These are phyloP conservation scores for Hansenula anomala DNA, from an alignment of 1,139 yeast species.

Conservation along the genomic window DNA sequence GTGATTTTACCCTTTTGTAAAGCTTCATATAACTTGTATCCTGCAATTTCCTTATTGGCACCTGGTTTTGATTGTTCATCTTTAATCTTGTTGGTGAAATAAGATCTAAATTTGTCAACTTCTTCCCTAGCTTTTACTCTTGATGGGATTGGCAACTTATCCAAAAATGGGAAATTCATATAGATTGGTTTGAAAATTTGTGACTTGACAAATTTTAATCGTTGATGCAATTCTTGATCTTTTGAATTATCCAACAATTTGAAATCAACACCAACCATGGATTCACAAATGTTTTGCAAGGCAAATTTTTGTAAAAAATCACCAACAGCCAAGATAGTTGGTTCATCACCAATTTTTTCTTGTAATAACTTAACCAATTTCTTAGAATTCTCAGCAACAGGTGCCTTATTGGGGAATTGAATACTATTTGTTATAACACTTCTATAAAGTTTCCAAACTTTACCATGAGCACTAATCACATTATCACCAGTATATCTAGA, in stretches of 20 bases:
- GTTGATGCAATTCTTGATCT: constrained; percentile 33
- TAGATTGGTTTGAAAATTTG: constrained; percentile 54
- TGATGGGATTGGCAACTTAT: constrained; percentile 44
- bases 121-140: constrained; percentile 39
- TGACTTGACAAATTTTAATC: constrained; percentile 40
- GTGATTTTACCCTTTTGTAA: constrained; percentile 32
- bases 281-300: constrained; percentile 47
- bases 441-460: constrained; percentile 48
- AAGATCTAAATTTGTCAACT: constrained; percentile 38
- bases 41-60: constrained; percentile 26
- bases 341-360: constrained; percentile 11
- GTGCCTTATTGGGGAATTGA: constrained; percentile 41
- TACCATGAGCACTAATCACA: constrained; percentile 56
- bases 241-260: constrained; percentile 26
- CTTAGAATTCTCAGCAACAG: constrained; percentile 32
- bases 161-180: constrained; percentile 52
- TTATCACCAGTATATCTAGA: constrained; percentile 60
- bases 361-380: constrained; percentile 24
- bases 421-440: constrained; percentile 41
- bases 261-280: constrained; percentile 47
- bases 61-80: constrained; percentile 24
- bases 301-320: constrained; percentile 43
- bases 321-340: constrained; percentile 25
- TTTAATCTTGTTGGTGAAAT: constrained; percentile 27
- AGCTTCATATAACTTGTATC: constrained; percentile 34